These are phyloP conservation scores for Rubia yunnanensis DNA, from an alignment of 257 asterid genomes.

Conservation along the genomic window DNA sequence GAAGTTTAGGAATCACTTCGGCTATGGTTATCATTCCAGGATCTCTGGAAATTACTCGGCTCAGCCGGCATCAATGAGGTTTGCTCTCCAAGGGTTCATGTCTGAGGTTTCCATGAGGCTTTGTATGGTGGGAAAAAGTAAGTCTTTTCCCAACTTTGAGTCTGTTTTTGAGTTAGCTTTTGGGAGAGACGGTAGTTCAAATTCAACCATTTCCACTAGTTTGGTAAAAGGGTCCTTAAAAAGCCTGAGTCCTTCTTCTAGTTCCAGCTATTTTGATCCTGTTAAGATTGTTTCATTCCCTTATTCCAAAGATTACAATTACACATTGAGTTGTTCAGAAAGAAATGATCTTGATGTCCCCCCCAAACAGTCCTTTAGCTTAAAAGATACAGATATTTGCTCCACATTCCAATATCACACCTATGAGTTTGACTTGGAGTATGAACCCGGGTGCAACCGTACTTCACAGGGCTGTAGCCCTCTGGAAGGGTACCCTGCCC, in stretches of 20 bases:
- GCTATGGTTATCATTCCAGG: constrained; percentile 19
- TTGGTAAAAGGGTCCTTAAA: constrained; percentile 36
- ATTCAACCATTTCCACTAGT: constrained; percentile 26
- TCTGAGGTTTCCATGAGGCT: constrained; percentile 44
- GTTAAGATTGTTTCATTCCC: constrained; percentile 36
- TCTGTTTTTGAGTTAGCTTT: constrained; percentile 42
- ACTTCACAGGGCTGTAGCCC: constrained; percentile 21
- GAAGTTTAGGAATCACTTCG: neutral
- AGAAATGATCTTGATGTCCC: constrained; percentile 10
- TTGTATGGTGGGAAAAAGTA: constrained; percentile 49
- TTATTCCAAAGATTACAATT: constrained; percentile 19
- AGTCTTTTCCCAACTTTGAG: constrained; percentile 17
- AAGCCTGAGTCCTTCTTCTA: constrained; percentile 21
- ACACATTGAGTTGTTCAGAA: constrained; percentile 24
- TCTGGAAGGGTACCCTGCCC: constrained; percentile 12
- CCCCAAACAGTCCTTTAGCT: constrained; percentile 16
- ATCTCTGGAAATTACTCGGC: neutral
- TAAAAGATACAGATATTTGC: constrained; percentile 27
- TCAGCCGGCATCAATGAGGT: constrained; percentile 11
- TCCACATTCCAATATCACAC: neutral
- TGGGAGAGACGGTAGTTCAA: neutral
- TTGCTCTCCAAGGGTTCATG: constrained; percentile 44
- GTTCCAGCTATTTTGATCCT: constrained; percentile 35
- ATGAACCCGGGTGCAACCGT: constrained; percentile 26
- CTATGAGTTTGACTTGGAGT: constrained; percentile 25